Evolutionary conservation across 371 early-diverging fungal genomes (phyloP), one percentile per base, ranked within the genome.

Genomic region (Fennellomyces sp.): DNA sequence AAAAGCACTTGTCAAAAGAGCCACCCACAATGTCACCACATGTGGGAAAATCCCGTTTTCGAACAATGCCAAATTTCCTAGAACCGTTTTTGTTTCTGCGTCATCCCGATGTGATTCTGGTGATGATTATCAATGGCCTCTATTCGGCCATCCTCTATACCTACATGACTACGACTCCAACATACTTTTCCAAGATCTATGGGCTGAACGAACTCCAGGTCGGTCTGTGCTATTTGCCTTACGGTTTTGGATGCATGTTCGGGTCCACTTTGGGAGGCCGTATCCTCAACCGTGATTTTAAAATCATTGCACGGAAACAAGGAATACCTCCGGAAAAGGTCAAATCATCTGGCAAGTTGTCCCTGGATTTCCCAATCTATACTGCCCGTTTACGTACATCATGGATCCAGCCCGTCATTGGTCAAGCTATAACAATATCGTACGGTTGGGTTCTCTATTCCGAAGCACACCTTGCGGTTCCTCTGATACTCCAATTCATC

Each of bases 211-310:
- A 68, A 23, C 52, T 69, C 1, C 41, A 78, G 36, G 63, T 75
- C 12, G 75, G 78, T 0, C 59, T 78, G 10, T 75, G 75, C 33
- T 78, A 64, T 60, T 49, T 78, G 5, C 45, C 63, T 2, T 52
- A 55, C 15, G 78, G 78, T 12, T 31, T 64, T 23, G 78, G 75
- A 5, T 63, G 66, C 23, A 56, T 73, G 15, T 2, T 69, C 8
- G 78, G 75, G 1, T 69, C 71, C 13, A 56, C 66, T 17, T 11
- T 59, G 3, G 57, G 56, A 15, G 75, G 75, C 7, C 64, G 50
- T 21, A 35, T 78, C 11, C 29, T 78, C 11, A 71, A 78, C 35
- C 54, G 64, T 26, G 74, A 78, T 45, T 78, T 68, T 35, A 60
- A 47, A 50, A 39, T 58, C 19, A 38, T 62, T 10, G 65, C 63